Base-by-base conservation (phyloP, 305 asterid genomes). In the Solanum hybrid region DNA sequence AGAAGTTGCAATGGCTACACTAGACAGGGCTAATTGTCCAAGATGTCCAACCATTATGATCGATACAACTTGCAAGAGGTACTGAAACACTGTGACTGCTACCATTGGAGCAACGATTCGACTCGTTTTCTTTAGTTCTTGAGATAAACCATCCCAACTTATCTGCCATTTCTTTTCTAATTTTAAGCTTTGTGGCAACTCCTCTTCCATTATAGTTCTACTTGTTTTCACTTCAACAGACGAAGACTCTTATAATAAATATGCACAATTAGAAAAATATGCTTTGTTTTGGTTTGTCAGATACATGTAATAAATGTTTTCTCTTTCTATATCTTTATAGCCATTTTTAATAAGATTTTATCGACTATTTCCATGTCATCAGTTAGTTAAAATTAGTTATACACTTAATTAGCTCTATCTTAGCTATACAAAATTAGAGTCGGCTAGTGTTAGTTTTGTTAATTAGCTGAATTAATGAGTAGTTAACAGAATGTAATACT, bases 41-140 rank as follows among this genome's bases (percentile, higher is more conserved):
- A 95, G 92, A 77, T 92, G 96, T 12, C 98, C 98, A 1, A 94
- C 94, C 96, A 95, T 92, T 90, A 94, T 89, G 1, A 89, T 11
- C 0, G 97, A 90, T 11, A 90, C 91, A 74, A 91, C 93, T 75
- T 92, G 95, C 31, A 94, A 24, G 24, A 93, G 85, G 71, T 92
- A 93, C 89, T 94, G 93, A 42, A 92, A 82, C 64, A 93, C 87
- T 16, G 93, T 78, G 8, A 94, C 95, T 0, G 91, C 86, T 87
- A 92, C 93, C 97, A 93, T 95, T 8, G 96, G 97, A 10, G 89
- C 93, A 8, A 93, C 92, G n/a, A 92, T 81, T 13, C 3, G 79
- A 24, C 91, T 77, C 29, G 91, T 87, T 61, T 88, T 90, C 91
- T 92, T 92, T 61, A 91, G 11, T 86, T 92, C 93, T 90, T 73